phyloP scores from a whole-genome alignment of 805 yeast species.

The Wickerhamiella cacticola region DNA sequence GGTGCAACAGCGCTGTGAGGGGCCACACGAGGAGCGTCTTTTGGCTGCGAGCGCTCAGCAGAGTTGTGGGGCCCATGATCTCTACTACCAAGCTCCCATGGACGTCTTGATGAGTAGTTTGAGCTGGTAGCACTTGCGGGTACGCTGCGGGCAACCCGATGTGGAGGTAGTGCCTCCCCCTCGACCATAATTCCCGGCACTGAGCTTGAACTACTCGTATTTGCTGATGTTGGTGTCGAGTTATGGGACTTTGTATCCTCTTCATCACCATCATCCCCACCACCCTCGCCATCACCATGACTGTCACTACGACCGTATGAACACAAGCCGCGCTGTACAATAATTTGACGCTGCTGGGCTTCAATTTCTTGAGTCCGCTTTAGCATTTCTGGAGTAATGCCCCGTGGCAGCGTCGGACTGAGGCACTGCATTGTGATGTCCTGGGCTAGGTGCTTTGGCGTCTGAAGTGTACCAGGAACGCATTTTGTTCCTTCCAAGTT shows the following conservation, averaged over 20 bases:
- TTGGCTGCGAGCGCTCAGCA: too few species aligned
- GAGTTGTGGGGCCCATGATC: too few species aligned
- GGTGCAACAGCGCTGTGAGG: constrained; percentile 3
- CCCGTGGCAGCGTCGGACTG: constrained; percentile 16
- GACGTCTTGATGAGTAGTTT: neutral
- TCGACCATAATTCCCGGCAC: neutral
- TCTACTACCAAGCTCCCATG: constrained; percentile 11
- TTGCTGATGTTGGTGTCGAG: constrained; percentile 17
- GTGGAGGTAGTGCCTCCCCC: constrained; percentile 5
- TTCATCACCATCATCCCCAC: constrained; percentile 3
- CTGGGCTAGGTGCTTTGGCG: constrained; percentile 13
- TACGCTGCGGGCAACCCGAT: constrained; percentile 6
- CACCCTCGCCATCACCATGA: neutral
- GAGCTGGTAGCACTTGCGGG: constrained; percentile 8
- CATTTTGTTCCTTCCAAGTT: constrained; percentile 8
- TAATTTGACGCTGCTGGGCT: constrained; percentile 17
- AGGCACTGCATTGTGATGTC: constrained; percentile 19
- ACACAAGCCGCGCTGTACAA: constrained; percentile 12
- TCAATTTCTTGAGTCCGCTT: constrained; percentile 16
- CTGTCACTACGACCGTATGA: neutral
- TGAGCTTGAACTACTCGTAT: constrained; percentile 14
- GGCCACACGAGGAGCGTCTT: neutral
- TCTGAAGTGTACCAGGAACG: constrained; percentile 12
- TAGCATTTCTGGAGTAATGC: constrained; percentile 14
- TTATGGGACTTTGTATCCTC: constrained; percentile 12